Conservation (phyloP, 305 asterid genomes). For the Lippia alba region DNA sequence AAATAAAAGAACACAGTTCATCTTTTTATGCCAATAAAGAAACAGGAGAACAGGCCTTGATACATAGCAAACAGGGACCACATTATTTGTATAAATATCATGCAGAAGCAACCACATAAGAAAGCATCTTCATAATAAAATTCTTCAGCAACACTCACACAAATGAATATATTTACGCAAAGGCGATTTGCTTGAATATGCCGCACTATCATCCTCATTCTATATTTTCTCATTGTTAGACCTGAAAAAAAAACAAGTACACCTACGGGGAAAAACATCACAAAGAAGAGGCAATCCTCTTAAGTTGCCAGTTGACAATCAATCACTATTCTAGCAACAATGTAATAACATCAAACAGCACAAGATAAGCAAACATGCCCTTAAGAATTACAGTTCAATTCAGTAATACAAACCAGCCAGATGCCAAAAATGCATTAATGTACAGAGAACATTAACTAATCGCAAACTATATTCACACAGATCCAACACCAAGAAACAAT, state of each 20-base stretch:
- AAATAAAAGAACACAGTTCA: no score
- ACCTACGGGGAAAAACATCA: constrained; percentile 5
- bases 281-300: neutral
- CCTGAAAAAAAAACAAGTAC: constrained; percentile 3
- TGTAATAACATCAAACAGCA: neutral
- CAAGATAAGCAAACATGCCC: constrained; percentile 2
- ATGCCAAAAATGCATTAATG: neutral
- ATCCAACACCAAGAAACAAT: constrained; percentile 5
- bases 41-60: neutral
- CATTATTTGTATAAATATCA: neutral
- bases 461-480: constrained; percentile 19
- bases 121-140: neutral
- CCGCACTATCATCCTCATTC: neutral
- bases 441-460: constrained; percentile 8
- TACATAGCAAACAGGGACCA: neutral
- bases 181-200: neutral
- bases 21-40: neutral
- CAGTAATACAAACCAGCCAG: neutral
- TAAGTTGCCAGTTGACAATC: neutral
- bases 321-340: constrained; percentile 14
- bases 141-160: constrained; percentile 6
- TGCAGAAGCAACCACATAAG: neutral
- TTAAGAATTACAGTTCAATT: neutral
- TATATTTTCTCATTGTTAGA: neutral
- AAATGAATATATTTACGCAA: neutral